These are phyloP conservation scores for Colletotrichum paranaense DNA, from an alignment of 2,329 filamentous ascomycete genomes.

Conservation along the genomic window DNA sequence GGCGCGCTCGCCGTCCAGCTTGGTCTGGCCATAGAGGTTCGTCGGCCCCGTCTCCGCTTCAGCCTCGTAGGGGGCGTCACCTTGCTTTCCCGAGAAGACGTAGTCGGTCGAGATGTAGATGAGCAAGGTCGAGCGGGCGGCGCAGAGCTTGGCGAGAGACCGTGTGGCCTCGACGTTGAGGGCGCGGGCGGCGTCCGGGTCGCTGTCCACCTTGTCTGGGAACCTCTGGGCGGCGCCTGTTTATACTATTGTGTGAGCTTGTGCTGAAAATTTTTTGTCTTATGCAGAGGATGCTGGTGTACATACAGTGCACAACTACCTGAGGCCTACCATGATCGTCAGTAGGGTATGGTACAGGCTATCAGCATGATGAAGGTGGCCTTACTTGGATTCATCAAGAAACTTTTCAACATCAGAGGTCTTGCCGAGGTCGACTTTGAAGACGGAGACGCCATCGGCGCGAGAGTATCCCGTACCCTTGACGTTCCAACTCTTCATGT, in stretches of 20 bases:
- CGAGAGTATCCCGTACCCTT: conserved; percentile 81
- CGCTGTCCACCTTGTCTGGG: conserved; percentile 84
- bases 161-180: conserved; percentile 81
- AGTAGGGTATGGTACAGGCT: neutral
- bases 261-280: neutral
- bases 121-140: conserved; percentile 69
- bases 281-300: neutral
- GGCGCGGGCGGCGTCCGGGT: conserved; percentile 78
- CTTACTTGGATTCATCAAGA: conserved; percentile 67
- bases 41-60: conserved; percentile 74
- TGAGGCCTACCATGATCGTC: conserved; percentile 65
- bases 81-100: conserved; percentile 77
- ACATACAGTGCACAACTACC: conserved; percentile 84
- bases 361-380: neutral
- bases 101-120: conserved; percentile 89
- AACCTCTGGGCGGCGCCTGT: conserved; percentile 87
- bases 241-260: neutral
- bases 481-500: conserved; percentile 73
- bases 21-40: conserved; percentile 78
- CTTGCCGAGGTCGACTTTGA: conserved; percentile 67
- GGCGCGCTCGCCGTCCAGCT: conserved; percentile 70
- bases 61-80: conserved; percentile 86
- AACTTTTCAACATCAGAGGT: conserved; percentile 58
- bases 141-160: conserved; percentile 74
- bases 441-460: conserved; percentile 75